These are phyloP conservation scores for Lippia alba DNA, from an alignment of 305 asterid species.

Conservation along the genomic window DNA sequence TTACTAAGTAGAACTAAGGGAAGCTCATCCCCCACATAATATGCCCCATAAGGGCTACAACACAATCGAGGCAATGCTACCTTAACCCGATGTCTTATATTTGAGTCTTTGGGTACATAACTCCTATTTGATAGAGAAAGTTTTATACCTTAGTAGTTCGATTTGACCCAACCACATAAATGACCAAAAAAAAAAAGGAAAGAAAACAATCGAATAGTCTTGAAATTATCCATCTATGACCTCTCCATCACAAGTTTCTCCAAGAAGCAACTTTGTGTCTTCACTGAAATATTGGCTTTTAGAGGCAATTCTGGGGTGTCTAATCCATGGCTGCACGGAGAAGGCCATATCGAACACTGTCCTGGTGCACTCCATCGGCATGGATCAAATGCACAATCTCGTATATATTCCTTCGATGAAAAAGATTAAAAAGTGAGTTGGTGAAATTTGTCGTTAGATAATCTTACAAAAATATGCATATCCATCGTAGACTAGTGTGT, in stretches of 20 bases:
- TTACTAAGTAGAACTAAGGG: no score
- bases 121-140: no score
- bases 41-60: slow-evolving; percentile 96
- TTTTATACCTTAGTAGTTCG: no score
- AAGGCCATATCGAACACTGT: slow-evolving; percentile 73
- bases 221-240: slow-evolving; percentile 93
- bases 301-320: slow-evolving; percentile 77
- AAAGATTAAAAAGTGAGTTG: neutral
- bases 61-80: no score
- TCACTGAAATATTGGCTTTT: slow-evolving; percentile 55
- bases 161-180: no score
- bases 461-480: no score
- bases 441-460: no score
- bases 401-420: slow-evolving; percentile 68
- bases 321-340: slow-evolving; percentile 70
- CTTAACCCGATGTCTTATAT: no score
- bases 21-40: slow-evolving; percentile 85
- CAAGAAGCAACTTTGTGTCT: slow-evolving; percentile 55
- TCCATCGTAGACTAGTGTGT: no score
- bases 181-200: no score
- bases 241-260: slow-evolving; percentile 78
- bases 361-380: slow-evolving; percentile 97
- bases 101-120: no score
- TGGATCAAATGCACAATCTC: slow-evolving; percentile 80
- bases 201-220: no score